Evolutionary conservation across 805 yeast species (phyloP).

Genomic region (Cyberlindnera meyerae): DNA sequence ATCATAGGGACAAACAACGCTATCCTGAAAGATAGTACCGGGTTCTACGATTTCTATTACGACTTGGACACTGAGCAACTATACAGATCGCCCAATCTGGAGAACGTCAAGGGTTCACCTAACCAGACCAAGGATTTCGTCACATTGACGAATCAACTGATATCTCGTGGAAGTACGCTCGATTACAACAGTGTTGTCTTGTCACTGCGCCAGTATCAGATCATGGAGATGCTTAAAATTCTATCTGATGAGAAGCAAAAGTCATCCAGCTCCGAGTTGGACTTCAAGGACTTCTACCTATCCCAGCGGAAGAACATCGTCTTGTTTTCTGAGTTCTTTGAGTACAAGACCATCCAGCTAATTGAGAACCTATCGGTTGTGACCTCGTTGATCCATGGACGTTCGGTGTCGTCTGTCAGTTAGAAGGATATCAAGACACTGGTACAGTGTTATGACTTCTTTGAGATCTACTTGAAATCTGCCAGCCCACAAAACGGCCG

Average conservation of each 20-base stretch:
- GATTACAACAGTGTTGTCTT: constrained; percentile 25
- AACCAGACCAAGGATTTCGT: constrained; percentile 21
- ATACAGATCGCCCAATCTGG: constrained; percentile 4
- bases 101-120: constrained; percentile 17
- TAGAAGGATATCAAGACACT: background rate
- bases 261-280: constrained; percentile 21
- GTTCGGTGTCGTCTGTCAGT: background rate
- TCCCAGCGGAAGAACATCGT: constrained; percentile 28
- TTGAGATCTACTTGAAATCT: constrained; percentile 8
- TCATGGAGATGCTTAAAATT: constrained; percentile 30
- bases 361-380: constrained; percentile 19
- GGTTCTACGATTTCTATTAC: constrained; percentile 57
- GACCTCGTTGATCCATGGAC: no score
- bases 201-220: constrained; percentile 28
- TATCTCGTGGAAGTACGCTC: constrained; percentile 23
- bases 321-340: constrained; percentile 31
- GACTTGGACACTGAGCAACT: constrained; percentile 51
- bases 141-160: constrained; percentile 11
- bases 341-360: constrained; percentile 22
- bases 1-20: constrained; percentile 69
- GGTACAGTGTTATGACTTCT: constrained; percentile 4
- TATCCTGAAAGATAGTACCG: constrained; percentile 48
- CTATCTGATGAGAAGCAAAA: constrained; percentile 15
- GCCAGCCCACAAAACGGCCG: constrained; percentile 6
- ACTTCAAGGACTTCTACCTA: constrained; percentile 29